Conservation (phyloP, 208 protist species). For the Angomonas ambiguus region DNA sequence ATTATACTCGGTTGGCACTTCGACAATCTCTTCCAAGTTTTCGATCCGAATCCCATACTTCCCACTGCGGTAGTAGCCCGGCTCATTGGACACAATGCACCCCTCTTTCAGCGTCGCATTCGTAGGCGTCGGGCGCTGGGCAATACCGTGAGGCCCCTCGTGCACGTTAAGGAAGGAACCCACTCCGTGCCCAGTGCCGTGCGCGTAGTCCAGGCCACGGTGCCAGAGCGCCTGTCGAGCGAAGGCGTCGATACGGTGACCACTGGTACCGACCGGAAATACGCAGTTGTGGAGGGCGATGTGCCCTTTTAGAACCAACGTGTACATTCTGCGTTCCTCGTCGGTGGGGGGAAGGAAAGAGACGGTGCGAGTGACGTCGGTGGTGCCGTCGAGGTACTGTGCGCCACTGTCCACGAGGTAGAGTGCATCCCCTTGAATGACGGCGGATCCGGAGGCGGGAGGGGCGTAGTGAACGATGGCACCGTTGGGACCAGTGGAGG, state of each 20-base stretch:
- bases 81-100: slow-evolving; percentile 89
- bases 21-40: slow-evolving; percentile 92
- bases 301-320: slow-evolving; percentile 95
- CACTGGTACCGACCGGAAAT: slow-evolving; percentile 81
- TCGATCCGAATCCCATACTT: slow-evolving; percentile 98
- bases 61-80: slow-evolving; percentile 97
- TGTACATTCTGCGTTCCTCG: slow-evolving; percentile 90
- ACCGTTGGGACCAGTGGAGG: slow-evolving; percentile 82
- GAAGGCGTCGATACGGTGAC: slow-evolving; percentile 84
- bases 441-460: slow-evolving; percentile 39
- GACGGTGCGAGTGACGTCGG: slow-evolving; percentile 95
- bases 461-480: slow-evolving; percentile 96
- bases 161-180: slow-evolving; percentile 96
- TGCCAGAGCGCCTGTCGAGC: slow-evolving; percentile 91
- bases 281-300: slow-evolving; percentile 75
- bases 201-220: slow-evolving; percentile 92
- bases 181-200: slow-evolving; percentile 97
- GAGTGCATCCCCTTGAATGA: slow-evolving; percentile 63
- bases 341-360: slow-evolving; percentile 81
- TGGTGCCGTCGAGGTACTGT: slow-evolving; percentile 95
- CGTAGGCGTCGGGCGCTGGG: slow-evolving; percentile 35
- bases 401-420: slow-evolving; percentile 96
- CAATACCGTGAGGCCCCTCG: slow-evolving; percentile 91
- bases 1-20: slow-evolving; percentile 44
- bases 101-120: slow-evolving; percentile 49